phyloP scores from a whole-genome alignment of 768 basidiomycete genomes.

The Boletus tylopilopsis region DNA sequence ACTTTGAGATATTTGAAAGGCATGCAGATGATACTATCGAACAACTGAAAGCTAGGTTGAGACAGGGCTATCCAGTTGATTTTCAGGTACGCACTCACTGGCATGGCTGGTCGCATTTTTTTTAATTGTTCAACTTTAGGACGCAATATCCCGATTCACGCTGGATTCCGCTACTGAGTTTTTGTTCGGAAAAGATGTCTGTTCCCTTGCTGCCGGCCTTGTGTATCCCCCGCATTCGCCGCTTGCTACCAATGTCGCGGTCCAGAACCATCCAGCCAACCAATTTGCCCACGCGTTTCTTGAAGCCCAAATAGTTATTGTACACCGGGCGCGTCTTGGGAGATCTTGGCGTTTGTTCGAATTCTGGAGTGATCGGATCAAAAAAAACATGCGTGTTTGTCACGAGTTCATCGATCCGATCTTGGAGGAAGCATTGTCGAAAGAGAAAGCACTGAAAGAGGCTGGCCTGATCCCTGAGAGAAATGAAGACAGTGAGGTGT shows the following conservation, averaged over 20 bases:
- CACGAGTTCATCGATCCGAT: conserved; percentile 53
- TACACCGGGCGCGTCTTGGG: conserved; percentile 40
- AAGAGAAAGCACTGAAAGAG: conserved; percentile 29
- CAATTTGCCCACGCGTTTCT: conserved; percentile 48
- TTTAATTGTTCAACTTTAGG: conserved; percentile 35
- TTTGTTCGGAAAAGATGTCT: conserved; percentile 49
- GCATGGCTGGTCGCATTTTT: neutral
- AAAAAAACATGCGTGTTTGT: conserved; percentile 43
- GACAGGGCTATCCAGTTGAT: conserved; percentile 49
- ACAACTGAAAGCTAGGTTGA: conserved; percentile 41
- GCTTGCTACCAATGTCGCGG: conserved; percentile 5
- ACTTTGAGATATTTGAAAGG: conserved; percentile 52
- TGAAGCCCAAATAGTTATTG: conserved; percentile 41
- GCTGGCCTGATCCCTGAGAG: conserved; percentile 16
- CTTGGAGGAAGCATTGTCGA: conserved; percentile 42
- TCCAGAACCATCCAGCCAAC: conserved; percentile 33
- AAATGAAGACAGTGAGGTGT: neutral
- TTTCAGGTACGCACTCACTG: conserved; percentile 40
- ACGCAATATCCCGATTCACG: conserved; percentile 54
- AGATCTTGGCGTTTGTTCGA: conserved; percentile 49
- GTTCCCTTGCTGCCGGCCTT: conserved; percentile 44
- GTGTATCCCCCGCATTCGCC: conserved; percentile 40
- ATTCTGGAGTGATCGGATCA: conserved; percentile 47
- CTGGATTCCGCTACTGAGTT: conserved; percentile 59
- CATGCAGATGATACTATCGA: conserved; percentile 48